phyloP scores from a whole-genome alignment of 106 monocot genomes.

The Dendrobium nobile region DNA sequence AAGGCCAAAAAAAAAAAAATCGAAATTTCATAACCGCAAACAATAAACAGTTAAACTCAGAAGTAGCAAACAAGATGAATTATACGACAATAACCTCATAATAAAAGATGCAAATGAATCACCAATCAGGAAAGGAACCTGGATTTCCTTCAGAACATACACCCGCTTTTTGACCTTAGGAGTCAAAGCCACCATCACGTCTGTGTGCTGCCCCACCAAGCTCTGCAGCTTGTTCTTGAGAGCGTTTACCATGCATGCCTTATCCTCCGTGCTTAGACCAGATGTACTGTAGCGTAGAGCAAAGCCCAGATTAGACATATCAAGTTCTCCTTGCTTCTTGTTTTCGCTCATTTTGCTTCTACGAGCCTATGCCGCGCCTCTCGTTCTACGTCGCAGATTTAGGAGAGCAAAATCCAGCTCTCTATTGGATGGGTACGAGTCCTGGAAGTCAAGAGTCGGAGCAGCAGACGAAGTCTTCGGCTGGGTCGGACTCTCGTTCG shows the following conservation, averaged over 20 bases:
- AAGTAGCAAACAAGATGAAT: not conserved
- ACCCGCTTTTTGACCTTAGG: slow-evolving; percentile 86
- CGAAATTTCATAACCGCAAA: not conserved
- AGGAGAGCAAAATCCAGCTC: not conserved
- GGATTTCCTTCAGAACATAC: slow-evolving; percentile 68
- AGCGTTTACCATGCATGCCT: slow-evolving; percentile 16
- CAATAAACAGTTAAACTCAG: not conserved
- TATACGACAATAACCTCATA: not conserved
- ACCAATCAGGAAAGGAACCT: slow-evolving; percentile 31
- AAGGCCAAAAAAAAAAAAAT: not conserved
- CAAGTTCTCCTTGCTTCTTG: slow-evolving; percentile 16
- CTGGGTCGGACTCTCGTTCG: too few relatives aligned
- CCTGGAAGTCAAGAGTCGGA: too few relatives aligned
- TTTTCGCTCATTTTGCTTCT: slow-evolving; percentile 13
- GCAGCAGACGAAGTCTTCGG: too few relatives aligned
- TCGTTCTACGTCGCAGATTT: not conserved
- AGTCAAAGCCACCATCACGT: slow-evolving; percentile 44
- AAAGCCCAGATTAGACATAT: slow-evolving; percentile 17
- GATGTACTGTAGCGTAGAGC: slow-evolving; percentile 1
- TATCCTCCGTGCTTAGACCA: slow-evolving; percentile 25
- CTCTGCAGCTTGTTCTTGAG: slow-evolving; percentile 17
- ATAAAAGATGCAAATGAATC: not conserved
- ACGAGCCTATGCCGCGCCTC: not conserved
- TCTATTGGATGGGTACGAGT: too few relatives aligned
- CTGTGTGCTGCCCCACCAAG: slow-evolving; percentile 52